phyloP scores from a whole-genome alignment of 2,329 filamentous ascomycete species.

The Neurospora sp. region DNA sequence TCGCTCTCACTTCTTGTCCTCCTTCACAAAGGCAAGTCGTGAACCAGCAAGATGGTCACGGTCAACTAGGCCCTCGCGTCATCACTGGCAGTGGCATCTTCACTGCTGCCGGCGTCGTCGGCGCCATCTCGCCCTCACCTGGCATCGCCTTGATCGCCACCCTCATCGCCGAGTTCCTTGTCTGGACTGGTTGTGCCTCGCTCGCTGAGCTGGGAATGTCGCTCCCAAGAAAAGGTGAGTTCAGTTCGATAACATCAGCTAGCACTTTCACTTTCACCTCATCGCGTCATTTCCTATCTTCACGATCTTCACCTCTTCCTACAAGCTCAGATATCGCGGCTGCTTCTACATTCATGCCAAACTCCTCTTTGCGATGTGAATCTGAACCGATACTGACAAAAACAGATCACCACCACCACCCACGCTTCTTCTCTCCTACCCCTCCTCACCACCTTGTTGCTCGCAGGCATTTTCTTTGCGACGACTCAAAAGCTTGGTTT shows the following conservation, averaged over 20 bases:
- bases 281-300: neutral
- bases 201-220: constrained; percentile 55
- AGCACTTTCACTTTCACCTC: neutral
- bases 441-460: neutral
- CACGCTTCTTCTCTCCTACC: neutral
- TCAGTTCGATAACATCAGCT: neutral
- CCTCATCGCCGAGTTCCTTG: constrained; percentile 51
- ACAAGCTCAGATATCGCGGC: neutral
- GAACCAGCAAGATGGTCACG: constrained; percentile 34
- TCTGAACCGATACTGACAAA: neutral
- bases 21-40: constrained; percentile 34
- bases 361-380: neutral
- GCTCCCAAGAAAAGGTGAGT: constrained; percentile 23
- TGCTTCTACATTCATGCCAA: neutral
- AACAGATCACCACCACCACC: neutral
- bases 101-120: constrained; percentile 53
- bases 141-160: constrained; percentile 49
- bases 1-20: neutral
- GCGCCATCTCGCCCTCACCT: constrained; percentile 53
- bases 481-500: neutral
- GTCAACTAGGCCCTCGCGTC: constrained; percentile 17
- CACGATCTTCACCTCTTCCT: neutral
- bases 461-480: neutral
- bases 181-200: constrained; percentile 54
- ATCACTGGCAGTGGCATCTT: constrained; percentile 58